phyloP scores from a whole-genome alignment of 1,139 yeast genomes.

The Suhomyces chickasaworum region DNA sequence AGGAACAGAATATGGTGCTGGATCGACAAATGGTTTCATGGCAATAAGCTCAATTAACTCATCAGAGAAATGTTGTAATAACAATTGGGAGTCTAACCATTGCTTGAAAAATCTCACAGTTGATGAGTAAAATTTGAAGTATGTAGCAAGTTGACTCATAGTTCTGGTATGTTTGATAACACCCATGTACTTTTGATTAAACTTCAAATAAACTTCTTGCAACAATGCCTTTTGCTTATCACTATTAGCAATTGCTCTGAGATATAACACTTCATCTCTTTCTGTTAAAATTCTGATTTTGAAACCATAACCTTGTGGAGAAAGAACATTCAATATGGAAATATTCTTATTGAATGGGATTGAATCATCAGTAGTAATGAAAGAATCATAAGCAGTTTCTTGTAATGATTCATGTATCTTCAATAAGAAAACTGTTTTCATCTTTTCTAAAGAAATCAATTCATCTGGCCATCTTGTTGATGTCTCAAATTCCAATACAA shows the following conservation, averaged over 20 bases:
- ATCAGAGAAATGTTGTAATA: slow-evolving; percentile 69
- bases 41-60: slow-evolving; percentile 83
- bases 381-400: slow-evolving; percentile 56
- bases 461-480: slow-evolving; percentile 98
- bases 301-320: slow-evolving; percentile 90
- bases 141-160: slow-evolving; percentile 67
- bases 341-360: slow-evolving; percentile 67
- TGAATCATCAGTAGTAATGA: slow-evolving; percentile 62
- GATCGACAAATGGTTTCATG: slow-evolving; percentile 81
- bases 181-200: slow-evolving; percentile 67
- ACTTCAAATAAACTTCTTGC: slow-evolving; percentile 64
- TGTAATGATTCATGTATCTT: slow-evolving; percentile 64
- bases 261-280: slow-evolving; percentile 73
- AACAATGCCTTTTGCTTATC: slow-evolving; percentile 58
- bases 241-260: slow-evolving; percentile 67
- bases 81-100: slow-evolving; percentile 78
- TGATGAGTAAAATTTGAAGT: slow-evolving; percentile 75
- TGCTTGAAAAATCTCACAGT: slow-evolving; percentile 81
- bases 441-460: slow-evolving; percentile 76
- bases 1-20: slow-evolving; percentile 80
- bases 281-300: slow-evolving; percentile 73
- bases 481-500: slow-evolving; percentile 82
- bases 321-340: slow-evolving; percentile 61
- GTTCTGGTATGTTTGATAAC: slow-evolving; percentile 83
- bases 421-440: slow-evolving; percentile 85